Conservation (phyloP, 2,329 filamentous ascomycete genomes). For the Arthroderma uncinatum region DNA sequence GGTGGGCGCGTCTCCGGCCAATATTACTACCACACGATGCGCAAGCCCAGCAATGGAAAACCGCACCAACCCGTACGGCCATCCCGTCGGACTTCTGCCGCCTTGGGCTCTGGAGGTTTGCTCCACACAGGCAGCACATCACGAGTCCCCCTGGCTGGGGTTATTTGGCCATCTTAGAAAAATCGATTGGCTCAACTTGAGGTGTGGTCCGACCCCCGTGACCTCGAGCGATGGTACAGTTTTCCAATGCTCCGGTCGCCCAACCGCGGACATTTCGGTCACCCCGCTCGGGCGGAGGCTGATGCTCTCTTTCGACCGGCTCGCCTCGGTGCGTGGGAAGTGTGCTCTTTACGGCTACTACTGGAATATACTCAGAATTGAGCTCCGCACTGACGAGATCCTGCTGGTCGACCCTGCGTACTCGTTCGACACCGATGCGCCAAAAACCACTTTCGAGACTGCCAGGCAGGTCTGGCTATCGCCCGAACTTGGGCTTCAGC, state of each 20-base stretch:
- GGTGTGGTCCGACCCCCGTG: slow-evolving; percentile 8
- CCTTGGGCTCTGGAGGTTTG: slow-evolving; percentile 6
- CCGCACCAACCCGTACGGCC: too few relatives aligned
- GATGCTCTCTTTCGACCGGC: slow-evolving; percentile 14
- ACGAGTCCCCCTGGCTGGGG: slow-evolving; percentile 13
- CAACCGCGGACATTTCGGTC: slow-evolving; percentile 13
- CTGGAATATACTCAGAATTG: slow-evolving; percentile 13
- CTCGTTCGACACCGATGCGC: slow-evolving; percentile 15
- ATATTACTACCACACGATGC: too few relatives aligned
- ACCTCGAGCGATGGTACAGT: slow-evolving; percentile 11
- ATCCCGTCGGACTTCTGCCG: too few relatives aligned
- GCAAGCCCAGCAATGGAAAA: too few relatives aligned
- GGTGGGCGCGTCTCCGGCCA: slow-evolving; percentile 13
- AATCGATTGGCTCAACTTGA: slow-evolving; percentile 15
- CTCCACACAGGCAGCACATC: slow-evolving; percentile 6
- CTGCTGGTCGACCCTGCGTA: slow-evolving; percentile 15
- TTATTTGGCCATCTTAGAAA: slow-evolving; percentile 16
- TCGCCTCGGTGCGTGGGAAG: slow-evolving; percentile 12
- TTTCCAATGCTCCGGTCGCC: slow-evolving; percentile 16
- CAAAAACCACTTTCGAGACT: slow-evolving; percentile 16
- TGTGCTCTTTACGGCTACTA: slow-evolving; percentile 15
- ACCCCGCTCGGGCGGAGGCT: slow-evolving; percentile 15
- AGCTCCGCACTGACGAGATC: slow-evolving; percentile 15
- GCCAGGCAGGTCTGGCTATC: slow-evolving; percentile 14
- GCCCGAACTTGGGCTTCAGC: slow-evolving; percentile 13